These are phyloP conservation scores for Takakia lepidozioides DNA, from an alignment of 225 moss, liverwort and hornwort species.

Conservation along the genomic window DNA sequence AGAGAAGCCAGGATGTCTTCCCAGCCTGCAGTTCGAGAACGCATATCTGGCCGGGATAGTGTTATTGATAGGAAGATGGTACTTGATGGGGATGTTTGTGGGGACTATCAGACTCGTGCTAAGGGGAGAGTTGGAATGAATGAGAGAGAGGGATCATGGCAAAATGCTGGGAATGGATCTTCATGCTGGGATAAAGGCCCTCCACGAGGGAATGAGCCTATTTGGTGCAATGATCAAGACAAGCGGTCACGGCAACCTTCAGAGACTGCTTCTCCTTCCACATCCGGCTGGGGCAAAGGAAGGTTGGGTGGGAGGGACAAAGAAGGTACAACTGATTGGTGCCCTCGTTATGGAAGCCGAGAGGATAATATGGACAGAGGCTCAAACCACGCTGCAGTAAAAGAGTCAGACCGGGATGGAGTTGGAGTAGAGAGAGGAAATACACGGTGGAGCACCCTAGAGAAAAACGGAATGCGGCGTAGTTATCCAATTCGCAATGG, in stretches of 20 bases:
- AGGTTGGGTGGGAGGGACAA: neutral
- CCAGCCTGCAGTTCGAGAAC: slow-evolving; percentile 14
- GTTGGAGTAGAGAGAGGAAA: slow-evolving; percentile 17
- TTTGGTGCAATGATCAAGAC: slow-evolving; percentile 17
- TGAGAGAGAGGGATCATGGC: slow-evolving; percentile 20
- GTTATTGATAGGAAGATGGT: slow-evolving; percentile 13
- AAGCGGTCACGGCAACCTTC: neutral
- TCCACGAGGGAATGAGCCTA: slow-evolving; percentile 14
- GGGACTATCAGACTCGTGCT: slow-evolving; percentile 5
- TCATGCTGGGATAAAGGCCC: slow-evolving; percentile 13
- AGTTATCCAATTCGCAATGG: slow-evolving; percentile 19
- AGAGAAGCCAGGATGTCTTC: slow-evolving; percentile 5
- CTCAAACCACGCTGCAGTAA: too few relatives aligned
- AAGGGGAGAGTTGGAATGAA: slow-evolving; percentile 12
- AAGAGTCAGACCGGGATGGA: slow-evolving; percentile 17
- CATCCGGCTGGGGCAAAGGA: neutral
- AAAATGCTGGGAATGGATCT: slow-evolving; percentile 16
- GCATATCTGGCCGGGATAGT: slow-evolving; percentile 9
- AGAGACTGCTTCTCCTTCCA: neutral
- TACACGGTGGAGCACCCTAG: slow-evolving; percentile 16
- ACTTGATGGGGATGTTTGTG: slow-evolving; percentile 12
- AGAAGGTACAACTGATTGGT: neutral
- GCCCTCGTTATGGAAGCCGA: slow-evolving; percentile 2
- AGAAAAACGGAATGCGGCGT: slow-evolving; percentile 21
- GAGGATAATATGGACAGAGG: slow-evolving; percentile 20